phyloP scores from a whole-genome alignment of 164 flowering plant species.

The Litsea cubeba region DNA sequence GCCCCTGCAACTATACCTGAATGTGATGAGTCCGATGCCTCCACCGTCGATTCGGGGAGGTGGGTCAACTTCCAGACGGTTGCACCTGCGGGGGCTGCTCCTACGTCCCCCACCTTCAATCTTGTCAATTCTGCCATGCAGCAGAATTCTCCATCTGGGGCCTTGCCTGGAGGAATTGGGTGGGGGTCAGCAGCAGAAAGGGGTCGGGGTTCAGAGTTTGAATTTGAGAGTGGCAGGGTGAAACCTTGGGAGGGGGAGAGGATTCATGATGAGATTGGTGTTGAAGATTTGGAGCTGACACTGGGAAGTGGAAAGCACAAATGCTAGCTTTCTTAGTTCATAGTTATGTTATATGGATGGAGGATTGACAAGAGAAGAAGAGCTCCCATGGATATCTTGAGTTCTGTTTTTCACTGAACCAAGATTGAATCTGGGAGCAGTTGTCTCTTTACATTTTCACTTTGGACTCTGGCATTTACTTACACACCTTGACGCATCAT shows the following conservation, averaged over 20 bases:
- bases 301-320: conserved; percentile 57
- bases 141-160: conserved; percentile 19
- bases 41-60: conserved; percentile 63
- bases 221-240: conserved; percentile 60
- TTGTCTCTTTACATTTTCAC: no score
- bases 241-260: conserved; percentile 94
- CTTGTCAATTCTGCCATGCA: conserved; percentile 49
- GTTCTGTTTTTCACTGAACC: no score
- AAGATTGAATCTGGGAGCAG: no score
- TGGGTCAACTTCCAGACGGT: conserved; percentile 69
- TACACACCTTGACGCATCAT: no score
- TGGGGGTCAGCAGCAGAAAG: conserved; percentile 26
- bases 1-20: conserved; percentile 67
- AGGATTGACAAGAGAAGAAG: background rate
- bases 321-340: conserved; percentile 3
- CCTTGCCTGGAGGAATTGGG: conserved; percentile 25
- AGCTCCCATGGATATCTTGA: background rate
- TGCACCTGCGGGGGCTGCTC: conserved; percentile 21
- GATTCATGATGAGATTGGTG: conserved; percentile 74
- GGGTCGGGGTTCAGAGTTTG: conserved; percentile 41
- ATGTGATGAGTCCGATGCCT: conserved; percentile 76
- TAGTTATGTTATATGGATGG: background rate
- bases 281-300: conserved; percentile 86
- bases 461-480: no score
- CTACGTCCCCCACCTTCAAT: conserved; percentile 83